Base-by-base conservation (phyloP, 1,139 yeast species). In the Saccharomycopsis crataegensis region DNA sequence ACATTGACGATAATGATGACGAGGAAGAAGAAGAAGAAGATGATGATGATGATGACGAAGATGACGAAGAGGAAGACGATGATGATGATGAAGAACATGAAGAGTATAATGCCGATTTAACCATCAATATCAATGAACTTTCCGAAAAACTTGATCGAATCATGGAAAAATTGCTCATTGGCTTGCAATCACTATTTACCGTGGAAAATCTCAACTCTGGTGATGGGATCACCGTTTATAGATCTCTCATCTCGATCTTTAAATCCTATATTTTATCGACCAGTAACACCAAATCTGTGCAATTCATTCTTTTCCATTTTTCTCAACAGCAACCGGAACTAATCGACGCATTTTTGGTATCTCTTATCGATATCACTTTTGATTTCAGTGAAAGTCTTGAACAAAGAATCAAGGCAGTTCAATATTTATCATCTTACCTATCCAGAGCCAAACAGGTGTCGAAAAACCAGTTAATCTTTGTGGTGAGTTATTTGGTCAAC, bases 221-320 rank as follows among this genome's bases (percentile, higher is more conserved):
- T 6, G 78, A 78, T 55, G 90, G 91, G 2, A 79, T 88, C n/a
- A 70, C 75, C n/a, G 71, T 87, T 36, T 91, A 84, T 70, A 83
- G 85, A 61, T 84, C 88, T 7, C 73, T 93, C 52, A 79, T 86
- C 1, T 80, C 93, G 1, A 72, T 87, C 41, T 93, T 93, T 74
- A 83, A 83, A 64, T 77, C 89, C 3, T 94, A 87, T 62, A 79
- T 93, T 47, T 72, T 93, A 56, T 96, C 97, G 14, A 93, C 99
- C 1, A 96, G 91, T 68, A 86, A 88, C 66, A 91, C 98, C 9
- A 82, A 89, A 62, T 86, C 91, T 53, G 84, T 89, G 37, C 99
- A 93, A 68, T 93, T 86, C 65, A 71, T 91, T 43, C 68, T 91
- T 64, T 93, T 93, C 68, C 84, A 84, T 62, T 76, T 86, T 16